Percentiles rank a stretch among this genome's conserved stretches.
Evolutionary conservation across 1,284 basidiomycete species (phyloP).

Genomic region (Xerocomus alliaceus): DNA sequence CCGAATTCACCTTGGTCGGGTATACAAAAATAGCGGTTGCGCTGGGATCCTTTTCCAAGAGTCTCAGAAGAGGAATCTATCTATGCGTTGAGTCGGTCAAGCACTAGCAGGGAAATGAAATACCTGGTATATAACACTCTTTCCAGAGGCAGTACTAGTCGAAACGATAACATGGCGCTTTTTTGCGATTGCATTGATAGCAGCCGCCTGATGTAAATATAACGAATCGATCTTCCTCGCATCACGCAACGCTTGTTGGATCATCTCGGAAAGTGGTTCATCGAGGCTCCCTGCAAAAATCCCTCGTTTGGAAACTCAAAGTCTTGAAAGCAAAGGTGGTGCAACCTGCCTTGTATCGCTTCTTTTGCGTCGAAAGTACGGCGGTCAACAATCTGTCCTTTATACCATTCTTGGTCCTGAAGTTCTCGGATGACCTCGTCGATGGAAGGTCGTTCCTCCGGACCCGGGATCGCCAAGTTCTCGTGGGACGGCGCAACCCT

Average conservation of each 20-base stretch:
- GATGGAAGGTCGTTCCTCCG: slow-evolving; percentile 64
- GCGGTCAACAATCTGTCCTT: slow-evolving; percentile 68
- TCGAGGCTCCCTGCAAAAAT: slow-evolving; percentile 54
- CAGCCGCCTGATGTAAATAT: slow-evolving; percentile 82
- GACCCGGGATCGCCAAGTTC: slow-evolving; percentile 48
- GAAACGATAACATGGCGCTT: slow-evolving; percentile 85
- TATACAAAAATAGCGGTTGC: slow-evolving; percentile 87
- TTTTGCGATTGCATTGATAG: slow-evolving; percentile 70
- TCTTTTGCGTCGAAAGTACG: slow-evolving; percentile 60
- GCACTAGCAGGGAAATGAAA: not conserved
- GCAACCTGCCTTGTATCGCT: slow-evolving; percentile 55
- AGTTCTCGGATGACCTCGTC: slow-evolving; percentile 65
- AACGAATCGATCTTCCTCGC: slow-evolving; percentile 71
- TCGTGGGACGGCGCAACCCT: slow-evolving; percentile 5
- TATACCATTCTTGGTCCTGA: slow-evolving; percentile 65
- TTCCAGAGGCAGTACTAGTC: slow-evolving; percentile 90
- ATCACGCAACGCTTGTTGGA: slow-evolving; percentile 65
- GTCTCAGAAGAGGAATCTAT: slow-evolving; percentile 76
- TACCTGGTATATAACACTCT: slow-evolving; percentile 90
- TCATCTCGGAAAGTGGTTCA: slow-evolving; percentile 61
- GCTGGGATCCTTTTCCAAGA: slow-evolving; percentile 66
- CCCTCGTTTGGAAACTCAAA: not conserved
- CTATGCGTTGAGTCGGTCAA: not conserved
- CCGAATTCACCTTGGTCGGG: slow-evolving; percentile 75
- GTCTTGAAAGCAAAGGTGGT: not conserved